Evolutionary conservation across 2,329 filamentous ascomycete genomes (phyloP).

Genomic region (Verruconis gallopava): DNA sequence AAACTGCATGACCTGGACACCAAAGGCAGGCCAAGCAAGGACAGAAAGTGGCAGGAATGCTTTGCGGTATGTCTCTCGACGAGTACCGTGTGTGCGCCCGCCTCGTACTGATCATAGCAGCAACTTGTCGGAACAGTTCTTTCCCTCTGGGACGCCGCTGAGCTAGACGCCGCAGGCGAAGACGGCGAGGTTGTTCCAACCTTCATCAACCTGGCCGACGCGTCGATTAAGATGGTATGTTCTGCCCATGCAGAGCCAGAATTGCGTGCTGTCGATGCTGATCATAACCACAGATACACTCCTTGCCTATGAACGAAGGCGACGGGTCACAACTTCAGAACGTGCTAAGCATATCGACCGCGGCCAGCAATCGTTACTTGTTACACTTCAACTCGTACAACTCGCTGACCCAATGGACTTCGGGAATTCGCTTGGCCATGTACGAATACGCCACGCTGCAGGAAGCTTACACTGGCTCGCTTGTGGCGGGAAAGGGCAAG

Average conservation of each 20-base stretch:
- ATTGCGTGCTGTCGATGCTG: slow-evolving; percentile 8
- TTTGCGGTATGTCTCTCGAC: slow-evolving; percentile 45
- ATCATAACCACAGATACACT: slow-evolving; percentile 38
- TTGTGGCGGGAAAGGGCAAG: slow-evolving; percentile 92
- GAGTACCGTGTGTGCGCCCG: background rate
- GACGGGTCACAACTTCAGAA: slow-evolving; percentile 78
- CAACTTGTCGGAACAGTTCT: slow-evolving; percentile 91
- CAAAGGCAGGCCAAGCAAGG: slow-evolving; percentile 67
- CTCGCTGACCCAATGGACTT: slow-evolving; percentile 89
- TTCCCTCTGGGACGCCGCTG: slow-evolving; percentile 88
- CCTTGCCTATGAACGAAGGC: slow-evolving; percentile 67
- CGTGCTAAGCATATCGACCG: slow-evolving; percentile 89
- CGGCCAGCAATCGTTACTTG: slow-evolving; percentile 87
- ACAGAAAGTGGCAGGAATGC: slow-evolving; percentile 75
- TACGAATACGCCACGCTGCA: slow-evolving; percentile 88
- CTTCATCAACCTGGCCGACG: slow-evolving; percentile 95
- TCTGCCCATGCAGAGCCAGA: background rate
- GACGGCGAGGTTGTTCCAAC: slow-evolving; percentile 77
- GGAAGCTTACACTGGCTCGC: slow-evolving; percentile 89
- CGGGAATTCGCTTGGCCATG: slow-evolving; percentile 84
- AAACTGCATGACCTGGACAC: slow-evolving; percentile 92
- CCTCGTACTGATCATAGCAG: slow-evolving; percentile 34
- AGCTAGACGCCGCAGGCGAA: slow-evolving; percentile 75
- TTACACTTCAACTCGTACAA: slow-evolving; percentile 93
- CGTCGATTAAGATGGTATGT: slow-evolving; percentile 89